Base-by-base conservation (phyloP, 805 yeast genomes). In the Komagataella phaffii region DNA sequence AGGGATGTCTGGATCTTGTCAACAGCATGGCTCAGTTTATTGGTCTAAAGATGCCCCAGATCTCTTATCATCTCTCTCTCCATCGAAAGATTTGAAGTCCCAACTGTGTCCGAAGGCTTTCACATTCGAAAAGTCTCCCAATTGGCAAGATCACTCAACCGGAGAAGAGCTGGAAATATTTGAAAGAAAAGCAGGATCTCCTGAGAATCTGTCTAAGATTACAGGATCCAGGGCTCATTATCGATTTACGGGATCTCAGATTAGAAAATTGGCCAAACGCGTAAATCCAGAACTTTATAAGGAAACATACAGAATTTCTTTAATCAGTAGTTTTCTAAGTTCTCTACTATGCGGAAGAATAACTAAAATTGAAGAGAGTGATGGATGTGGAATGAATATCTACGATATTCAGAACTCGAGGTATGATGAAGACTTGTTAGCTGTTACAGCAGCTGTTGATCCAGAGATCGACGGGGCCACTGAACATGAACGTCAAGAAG, bases 71-170 rank as follows among this genome's bases (percentile, higher is more conserved):
- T 53, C 58, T 0, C 65, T 85, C 52, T 56, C 70, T 0, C 24
- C 60, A 0, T 53, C 57, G 3, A 49, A 59, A 10, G 53, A 70
- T 2, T 67, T 86, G 49, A 61, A 70, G 44, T 73, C 69, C 1
- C 85, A 76, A 55, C 59, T 85, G 44, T 57, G 59, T 18, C 72
- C 72, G 2, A 57, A 57, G 1, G 83, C 85, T 1, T 83, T 87
- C 56, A 71, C 91, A 1, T 73, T 80, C 57, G 70, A 74, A 5
- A 72, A 72, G 45, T 83, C 95, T 3, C 96, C 96, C 7, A 89
- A 90, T 62, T 89, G 97, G 97, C 97, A 89, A 65, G 96, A 89
- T 61, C 95, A 88, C 61, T 83, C 93, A 21, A 89, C 97, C 0
- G 83, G 79, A 3, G 66, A 71, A 18, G 95, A 89, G 62, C 72